phyloP scores from a whole-genome alignment of 2,329 filamentous ascomycete genomes.

The Elsinoe ampelina region DNA sequence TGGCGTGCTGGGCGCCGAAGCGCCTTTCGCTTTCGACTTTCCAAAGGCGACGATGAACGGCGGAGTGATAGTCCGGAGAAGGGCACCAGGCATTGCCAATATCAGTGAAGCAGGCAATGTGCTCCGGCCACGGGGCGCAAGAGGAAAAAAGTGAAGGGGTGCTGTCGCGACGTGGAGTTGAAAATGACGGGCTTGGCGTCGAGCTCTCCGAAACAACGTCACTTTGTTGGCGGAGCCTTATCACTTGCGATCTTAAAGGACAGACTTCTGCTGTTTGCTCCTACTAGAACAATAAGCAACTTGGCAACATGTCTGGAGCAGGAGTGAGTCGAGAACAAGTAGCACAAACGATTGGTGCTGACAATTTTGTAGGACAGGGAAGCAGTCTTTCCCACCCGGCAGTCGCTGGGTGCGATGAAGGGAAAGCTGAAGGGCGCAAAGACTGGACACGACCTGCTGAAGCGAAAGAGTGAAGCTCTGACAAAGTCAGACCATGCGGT shows the following conservation, averaged over 20 bases:
- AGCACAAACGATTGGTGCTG: too few species aligned
- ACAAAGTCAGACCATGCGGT: constrained; percentile 60
- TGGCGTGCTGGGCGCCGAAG: constrained; percentile 2
- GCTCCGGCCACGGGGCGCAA: constrained; percentile 7
- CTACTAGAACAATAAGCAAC: neutral
- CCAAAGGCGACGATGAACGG: constrained; percentile 22
- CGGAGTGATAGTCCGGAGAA: constrained; percentile 33
- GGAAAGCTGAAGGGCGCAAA: constrained; percentile 79
- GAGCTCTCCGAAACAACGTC: constrained; percentile 11
- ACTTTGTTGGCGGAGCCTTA: constrained; percentile 5
- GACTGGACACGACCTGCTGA: constrained; percentile 82
- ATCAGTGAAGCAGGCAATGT: neutral
- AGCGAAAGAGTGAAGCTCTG: constrained; percentile 94
- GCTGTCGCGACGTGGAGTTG: constrained; percentile 11
- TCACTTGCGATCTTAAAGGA: neutral
- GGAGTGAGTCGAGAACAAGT: constrained; percentile 23
- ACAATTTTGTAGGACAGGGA: constrained; percentile 68
- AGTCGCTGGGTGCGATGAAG: constrained; percentile 96
- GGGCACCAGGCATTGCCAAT: constrained; percentile 39
- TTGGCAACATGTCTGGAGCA: constrained; percentile 32
- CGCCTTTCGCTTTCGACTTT: constrained; percentile 13
- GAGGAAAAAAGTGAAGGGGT: constrained; percentile 1
- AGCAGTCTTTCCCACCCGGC: constrained; percentile 93
- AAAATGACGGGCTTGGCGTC: constrained; percentile 9
- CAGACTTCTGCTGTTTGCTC: neutral